phyloP scores from a whole-genome alignment of 1,139 yeast species.

The Barnettozyma hawaiiensis region DNA sequence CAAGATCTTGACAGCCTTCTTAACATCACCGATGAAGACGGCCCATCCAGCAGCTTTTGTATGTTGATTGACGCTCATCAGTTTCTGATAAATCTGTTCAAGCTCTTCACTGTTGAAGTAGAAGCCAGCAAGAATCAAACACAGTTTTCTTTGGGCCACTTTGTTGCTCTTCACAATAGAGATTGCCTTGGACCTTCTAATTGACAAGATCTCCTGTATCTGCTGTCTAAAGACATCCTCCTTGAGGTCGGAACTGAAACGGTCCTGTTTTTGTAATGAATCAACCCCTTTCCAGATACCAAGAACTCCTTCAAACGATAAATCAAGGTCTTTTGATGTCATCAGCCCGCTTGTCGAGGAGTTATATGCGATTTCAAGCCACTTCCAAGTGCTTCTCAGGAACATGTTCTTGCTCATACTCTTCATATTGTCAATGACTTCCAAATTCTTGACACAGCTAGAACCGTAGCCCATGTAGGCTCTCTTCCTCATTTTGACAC shows the following conservation, averaged over 20 bases:
- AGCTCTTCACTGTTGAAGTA: slow-evolving; percentile 73
- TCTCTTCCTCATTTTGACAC: slow-evolving; percentile 59
- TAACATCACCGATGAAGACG: slow-evolving; percentile 85
- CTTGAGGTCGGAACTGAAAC: slow-evolving; percentile 44
- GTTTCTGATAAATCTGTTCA: slow-evolving; percentile 57
- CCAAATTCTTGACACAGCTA: slow-evolving; percentile 60
- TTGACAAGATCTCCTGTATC: slow-evolving; percentile 18
- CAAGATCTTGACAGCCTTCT: slow-evolving; percentile 70
- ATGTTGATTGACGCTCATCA: slow-evolving; percentile 54
- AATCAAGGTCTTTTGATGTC: slow-evolving; percentile 61
- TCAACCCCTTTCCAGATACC: slow-evolving; percentile 86
- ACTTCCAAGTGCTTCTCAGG: slow-evolving; percentile 79
- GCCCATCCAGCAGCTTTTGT: slow-evolving; percentile 99
- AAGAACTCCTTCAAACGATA: slow-evolving; percentile 81
- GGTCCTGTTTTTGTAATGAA: slow-evolving; percentile 52
- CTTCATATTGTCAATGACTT: slow-evolving; percentile 49
- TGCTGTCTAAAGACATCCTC: slow-evolving; percentile 21
- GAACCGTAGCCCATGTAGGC: slow-evolving; percentile 72
- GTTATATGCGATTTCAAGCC: slow-evolving; percentile 71
- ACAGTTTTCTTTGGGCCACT: slow-evolving; percentile 62
- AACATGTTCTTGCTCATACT: slow-evolving; percentile 47
- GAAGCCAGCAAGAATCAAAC: slow-evolving; percentile 90
- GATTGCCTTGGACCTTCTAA: slow-evolving; percentile 21
- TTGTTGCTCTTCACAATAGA: slow-evolving; percentile 40
- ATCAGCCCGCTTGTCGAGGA: slow-evolving; percentile 65